Percentiles rank a stretch among this genome's conserved stretches.
Evolutionary conservation across 1,139 yeast genomes (phyloP).

Genomic region (Debaryomyces sp.): DNA sequence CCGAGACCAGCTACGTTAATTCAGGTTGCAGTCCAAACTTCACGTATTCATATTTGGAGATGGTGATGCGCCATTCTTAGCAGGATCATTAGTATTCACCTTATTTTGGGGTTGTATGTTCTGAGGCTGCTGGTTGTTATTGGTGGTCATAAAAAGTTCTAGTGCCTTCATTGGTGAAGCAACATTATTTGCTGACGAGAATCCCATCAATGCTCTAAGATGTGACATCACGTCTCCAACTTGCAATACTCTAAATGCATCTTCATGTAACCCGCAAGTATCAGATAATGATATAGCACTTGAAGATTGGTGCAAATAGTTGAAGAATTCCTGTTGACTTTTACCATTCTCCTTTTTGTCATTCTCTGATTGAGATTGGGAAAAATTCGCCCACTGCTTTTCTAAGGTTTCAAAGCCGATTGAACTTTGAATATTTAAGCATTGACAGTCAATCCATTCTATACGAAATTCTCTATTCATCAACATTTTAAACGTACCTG

Average conservation of each 20-base stretch:
- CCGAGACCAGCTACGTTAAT: neutral
- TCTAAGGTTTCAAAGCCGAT: slow-evolving; percentile 30
- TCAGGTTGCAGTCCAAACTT: neutral
- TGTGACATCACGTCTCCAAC: slow-evolving; percentile 77
- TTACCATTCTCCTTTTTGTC: slow-evolving; percentile 23
- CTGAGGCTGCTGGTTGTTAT: slow-evolving; percentile 21
- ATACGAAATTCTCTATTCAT: slow-evolving; percentile 65
- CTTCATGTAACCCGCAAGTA: slow-evolving; percentile 63
- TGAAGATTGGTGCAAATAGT: slow-evolving; percentile 24
- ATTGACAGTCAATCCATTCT: slow-evolving; percentile 70
- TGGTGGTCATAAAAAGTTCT: slow-evolving; percentile 49
- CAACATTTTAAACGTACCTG: slow-evolving; percentile 60
- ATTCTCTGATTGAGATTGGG: slow-evolving; percentile 12
- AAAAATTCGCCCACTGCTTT: slow-evolving; percentile 22
- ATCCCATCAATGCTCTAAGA: slow-evolving; percentile 64
- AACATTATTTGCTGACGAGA: slow-evolving; percentile 45
- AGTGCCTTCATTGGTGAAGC: slow-evolving; percentile 62
- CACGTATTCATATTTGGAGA: neutral
- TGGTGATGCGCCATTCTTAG: neutral
- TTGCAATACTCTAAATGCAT: slow-evolving; percentile 70
- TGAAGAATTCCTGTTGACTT: slow-evolving; percentile 22
- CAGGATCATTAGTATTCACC: neutral
- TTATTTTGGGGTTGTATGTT: neutral
- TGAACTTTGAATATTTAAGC: slow-evolving; percentile 34
- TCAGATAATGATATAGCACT: slow-evolving; percentile 27